phyloP scores from a whole-genome alignment of 495 filamentous ascomycete species.

The Penicillium macrosclerotiorum region DNA sequence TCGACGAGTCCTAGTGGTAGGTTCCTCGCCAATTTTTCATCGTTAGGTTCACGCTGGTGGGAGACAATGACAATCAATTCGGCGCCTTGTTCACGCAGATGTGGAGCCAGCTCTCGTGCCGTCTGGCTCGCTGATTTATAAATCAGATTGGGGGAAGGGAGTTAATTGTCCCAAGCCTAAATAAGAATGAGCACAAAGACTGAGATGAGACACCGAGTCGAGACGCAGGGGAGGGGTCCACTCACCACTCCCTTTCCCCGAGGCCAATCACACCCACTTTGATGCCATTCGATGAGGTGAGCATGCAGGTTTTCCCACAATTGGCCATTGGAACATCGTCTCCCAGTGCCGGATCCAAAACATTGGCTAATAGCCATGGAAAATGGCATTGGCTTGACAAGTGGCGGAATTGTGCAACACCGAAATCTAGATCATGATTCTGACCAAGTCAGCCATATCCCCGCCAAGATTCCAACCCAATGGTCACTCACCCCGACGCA shows the following conservation, averaged over 20 bases:
- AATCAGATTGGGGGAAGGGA: conserved; percentile 74
- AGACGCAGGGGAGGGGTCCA: not conserved
- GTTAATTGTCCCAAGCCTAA: conserved; percentile 84
- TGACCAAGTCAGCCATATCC: conserved; percentile 24
- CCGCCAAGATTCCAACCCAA: not conserved
- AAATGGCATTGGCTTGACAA: conserved; percentile 73
- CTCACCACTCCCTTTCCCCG: conserved; percentile 68
- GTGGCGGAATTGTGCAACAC: conserved; percentile 74
- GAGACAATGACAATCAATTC: conserved; percentile 79
- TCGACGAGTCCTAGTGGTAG: conserved; percentile 68
- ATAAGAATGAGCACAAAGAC: not conserved
- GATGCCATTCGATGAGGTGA: conserved; percentile 76
- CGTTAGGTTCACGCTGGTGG: conserved; percentile 83
- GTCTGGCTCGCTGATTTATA: conserved; percentile 74
- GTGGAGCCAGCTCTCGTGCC: conserved; percentile 66
- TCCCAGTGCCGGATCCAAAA: conserved; percentile 75
- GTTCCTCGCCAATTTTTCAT: conserved; percentile 73
- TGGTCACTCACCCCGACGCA: conserved; percentile 67
- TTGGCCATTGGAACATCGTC: conserved; percentile 65
- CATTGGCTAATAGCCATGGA: conserved; percentile 87
- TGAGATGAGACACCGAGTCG: not conserved
- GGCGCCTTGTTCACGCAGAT: conserved; percentile 70
- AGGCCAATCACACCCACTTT: conserved; percentile 85
- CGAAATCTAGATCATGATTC: conserved; percentile 95
- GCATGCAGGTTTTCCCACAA: conserved; percentile 65